Evolutionary conservation across 768 basidiomycete species (phyloP).

Genomic region (Lyophyllum atratum): DNA sequence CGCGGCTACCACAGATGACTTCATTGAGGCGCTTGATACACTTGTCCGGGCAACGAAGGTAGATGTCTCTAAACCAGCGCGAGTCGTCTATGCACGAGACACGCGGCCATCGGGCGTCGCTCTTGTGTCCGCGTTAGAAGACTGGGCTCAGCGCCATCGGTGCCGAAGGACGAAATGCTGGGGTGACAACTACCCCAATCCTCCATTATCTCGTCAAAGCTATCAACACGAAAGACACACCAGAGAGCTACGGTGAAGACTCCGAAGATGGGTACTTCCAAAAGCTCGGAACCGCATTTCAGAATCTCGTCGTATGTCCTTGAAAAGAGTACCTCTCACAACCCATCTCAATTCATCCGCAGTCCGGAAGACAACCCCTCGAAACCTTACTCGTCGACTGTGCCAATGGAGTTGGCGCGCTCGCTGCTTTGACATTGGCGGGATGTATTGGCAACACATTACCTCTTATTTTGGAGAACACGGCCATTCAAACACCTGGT

Average conservation of each 20-base stretch:
- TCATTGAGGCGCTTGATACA: conserved; percentile 62
- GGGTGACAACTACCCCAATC: conserved; percentile 90
- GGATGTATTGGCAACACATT: conserved; percentile 62
- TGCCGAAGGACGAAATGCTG: conserved; percentile 71
- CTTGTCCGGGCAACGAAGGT: conserved; percentile 71
- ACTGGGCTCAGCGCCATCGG: conserved; percentile 79
- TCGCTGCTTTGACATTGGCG: conserved; percentile 62
- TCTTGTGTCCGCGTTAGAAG: conserved; percentile 76
- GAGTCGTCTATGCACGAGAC: conserved; percentile 90
- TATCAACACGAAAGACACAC: conserved; percentile 83
- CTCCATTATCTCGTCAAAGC: conserved; percentile 93
- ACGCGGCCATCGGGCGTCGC: conserved; percentile 85
- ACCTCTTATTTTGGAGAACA: conserved; percentile 69
- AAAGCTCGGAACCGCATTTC: conserved; percentile 83
- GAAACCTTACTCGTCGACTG: conserved; percentile 85
- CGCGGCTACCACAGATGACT: conserved; percentile 70
- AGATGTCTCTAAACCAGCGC: conserved; percentile 74
- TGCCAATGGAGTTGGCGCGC: conserved; percentile 96
- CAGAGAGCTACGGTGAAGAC: conserved; percentile 78
- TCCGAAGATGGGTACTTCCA: conserved; percentile 80
- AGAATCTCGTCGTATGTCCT: conserved; percentile 77
- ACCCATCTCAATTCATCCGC: conserved; percentile 8
- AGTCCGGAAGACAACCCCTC: conserved; percentile 62
- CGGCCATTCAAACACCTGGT: conserved; percentile 60
- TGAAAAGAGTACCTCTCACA: neutral